Base-by-base conservation (phyloP, 495 filamentous ascomycete species). In the Cudoniella acicularis region DNA sequence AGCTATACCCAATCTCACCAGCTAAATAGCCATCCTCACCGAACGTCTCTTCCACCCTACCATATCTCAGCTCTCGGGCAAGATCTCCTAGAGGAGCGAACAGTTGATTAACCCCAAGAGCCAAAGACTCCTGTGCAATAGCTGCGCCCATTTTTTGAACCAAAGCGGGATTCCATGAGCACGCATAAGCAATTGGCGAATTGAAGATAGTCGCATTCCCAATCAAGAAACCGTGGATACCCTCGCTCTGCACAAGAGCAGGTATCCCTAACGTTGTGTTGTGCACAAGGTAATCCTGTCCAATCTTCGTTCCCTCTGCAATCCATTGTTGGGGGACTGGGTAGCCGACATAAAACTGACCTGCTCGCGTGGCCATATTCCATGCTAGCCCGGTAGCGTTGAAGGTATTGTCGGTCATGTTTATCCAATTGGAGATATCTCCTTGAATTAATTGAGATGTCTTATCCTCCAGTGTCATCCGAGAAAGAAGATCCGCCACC, bases 191-290 rank as follows among this genome's bases (percentile, higher is more conserved):
- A 67, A 90, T 89, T 0, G 86, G 85, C 2, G 83, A 87, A 64
- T 89, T 88, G 77, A 87, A 89, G 49, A 90, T 88, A 0, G 86
- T 88, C 11, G 86, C 86, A 71, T 89, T 88, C 18, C 77, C 81
- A 48, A 86, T 77, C 49, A 89, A 67, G 52, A 89, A 87, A 0
- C 86, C 87, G 62, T 89, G 86, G 51, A 89, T 86, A 69, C 81
- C 81, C 70, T 90, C 87, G 1, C 78, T 85, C 68, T 89, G 87
- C 10, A 87, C 85, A 54, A 88, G 73, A 1, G 86, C 85, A 20
- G 87, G 84, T 53, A 88, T 87, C 8, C 85, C 85, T 59, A 89
- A 75, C 6, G 78, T 82, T 3, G 84, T 86, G 23, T 66, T 66
- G 20, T 63, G 41, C 43, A 63, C 36, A 2, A 63, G 43, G 43